A percentile compares a stretch with the other conserved stretches of the same genome.
phyloP scores from a whole-genome alignment of 2,329 filamentous ascomycete genomes.

The Exserohilum rostratum region DNA sequence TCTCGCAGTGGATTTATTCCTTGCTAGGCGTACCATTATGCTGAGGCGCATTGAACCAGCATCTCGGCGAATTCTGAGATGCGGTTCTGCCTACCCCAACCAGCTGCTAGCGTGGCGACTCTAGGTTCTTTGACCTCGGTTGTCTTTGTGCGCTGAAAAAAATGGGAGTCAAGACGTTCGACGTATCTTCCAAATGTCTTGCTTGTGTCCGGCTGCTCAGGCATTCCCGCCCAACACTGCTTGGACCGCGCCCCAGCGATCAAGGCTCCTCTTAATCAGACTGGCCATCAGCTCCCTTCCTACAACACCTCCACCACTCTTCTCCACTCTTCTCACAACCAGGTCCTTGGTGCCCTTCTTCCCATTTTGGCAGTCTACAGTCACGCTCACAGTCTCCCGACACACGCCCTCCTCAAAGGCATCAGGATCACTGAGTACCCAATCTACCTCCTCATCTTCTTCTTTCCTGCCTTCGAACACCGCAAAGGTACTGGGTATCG shows the following conservation, averaged over 20 bases:
- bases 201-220: conserved; percentile 5
- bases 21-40: not conserved
- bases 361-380: conserved; percentile 68
- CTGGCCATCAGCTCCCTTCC: conserved; percentile 67
- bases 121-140: not conserved
- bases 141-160: not conserved
- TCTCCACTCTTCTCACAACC: conserved; percentile 74
- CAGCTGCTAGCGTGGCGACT: not conserved
- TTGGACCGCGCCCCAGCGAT: conserved; percentile 68
- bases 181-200: not conserved
- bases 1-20: not conserved
- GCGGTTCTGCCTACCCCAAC: not conserved
- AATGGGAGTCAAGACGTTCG: not conserved
- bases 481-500: conserved; percentile 77
- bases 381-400: conserved; percentile 79
- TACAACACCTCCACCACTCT: conserved; percentile 77
- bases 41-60: not conserved
- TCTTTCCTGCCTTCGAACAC: conserved; percentile 64
- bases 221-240: conserved; percentile 20
- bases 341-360: conserved; percentile 73
- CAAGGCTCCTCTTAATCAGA: conserved; percentile 64
- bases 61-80: not conserved
- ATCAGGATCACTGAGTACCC: conserved; percentile 89
- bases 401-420: conserved; percentile 86
- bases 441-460: conserved; percentile 55